Base-by-base conservation (phyloP, 1,284 basidiomycete genomes). In the Ceratobasidium papillatum region DNA sequence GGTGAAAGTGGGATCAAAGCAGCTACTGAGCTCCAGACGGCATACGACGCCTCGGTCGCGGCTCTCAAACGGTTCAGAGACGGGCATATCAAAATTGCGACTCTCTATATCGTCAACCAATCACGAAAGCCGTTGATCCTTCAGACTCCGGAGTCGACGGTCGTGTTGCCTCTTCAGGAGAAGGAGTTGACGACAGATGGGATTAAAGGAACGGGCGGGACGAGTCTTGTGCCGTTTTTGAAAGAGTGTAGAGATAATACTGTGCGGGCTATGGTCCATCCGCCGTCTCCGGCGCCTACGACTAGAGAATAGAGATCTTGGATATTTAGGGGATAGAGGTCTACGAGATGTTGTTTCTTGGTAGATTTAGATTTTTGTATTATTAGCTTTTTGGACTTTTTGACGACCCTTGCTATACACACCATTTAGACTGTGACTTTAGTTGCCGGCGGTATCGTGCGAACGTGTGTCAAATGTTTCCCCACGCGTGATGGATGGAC, bases 161-260 rank as follows among this genome's bases (percentile, higher is more conserved):
- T 80, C 27, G 84, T 83, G 17, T 88, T 88, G 74, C 87, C 87
- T n/a, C 82, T 75, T 22, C 22, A 0, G 0, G 27, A 62, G 14
- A n/a, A 47, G 12, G 41, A 38, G 25, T n/a, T 85, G 84, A 54
- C 87, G 30, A 77, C 85, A 84, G 85, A 76, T 25, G 87, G 82
- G 85, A 85, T 94, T 75, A 89, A 88, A 78, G 95, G 95, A 0
- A 97, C 95, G 0, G 95, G 95, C 0, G 95, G 95, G 0, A 96
- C 94, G 0, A 88, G 92, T 71, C 83, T 96, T 64, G 90, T 93
- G 58, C 87, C 85, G 77, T 96, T 96, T 80, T 83, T 96, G 79
- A 95, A 95, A 82, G 87, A 88, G 62, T 91, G 92, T 27, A 84
- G 94, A 79, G 90, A 92, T 77, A 87, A 90, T 75, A 96, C 94